Conservation (phyloP, 805 yeast genomes). For the Monosporozyma yasuniensis region DNA sequence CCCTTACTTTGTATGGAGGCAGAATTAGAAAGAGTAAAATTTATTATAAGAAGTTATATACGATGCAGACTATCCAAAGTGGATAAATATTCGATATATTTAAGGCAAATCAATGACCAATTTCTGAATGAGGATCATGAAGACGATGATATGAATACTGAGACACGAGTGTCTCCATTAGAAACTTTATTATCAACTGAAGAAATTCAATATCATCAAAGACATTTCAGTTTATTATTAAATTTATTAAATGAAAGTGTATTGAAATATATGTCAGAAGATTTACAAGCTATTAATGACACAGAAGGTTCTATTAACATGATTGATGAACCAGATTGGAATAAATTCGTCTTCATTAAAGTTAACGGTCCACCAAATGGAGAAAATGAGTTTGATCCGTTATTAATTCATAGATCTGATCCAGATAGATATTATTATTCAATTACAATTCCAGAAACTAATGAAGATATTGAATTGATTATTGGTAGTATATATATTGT, state of each 20-base stretch:
- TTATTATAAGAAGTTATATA: constrained; percentile 68
- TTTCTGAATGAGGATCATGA: constrained; percentile 7
- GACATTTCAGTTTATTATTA: constrained; percentile 55
- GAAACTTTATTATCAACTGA: constrained; percentile 39
- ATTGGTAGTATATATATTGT: constrained; percentile 67
- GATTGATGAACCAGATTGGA: constrained; percentile 71
- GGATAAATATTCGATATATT: constrained; percentile 56
- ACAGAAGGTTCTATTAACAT: constrained; percentile 56
- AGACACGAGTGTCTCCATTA: constrained; percentile 15
- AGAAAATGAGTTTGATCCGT: constrained; percentile 10
- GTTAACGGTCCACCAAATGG: constrained; percentile 17
- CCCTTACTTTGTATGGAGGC: constrained; percentile 81
- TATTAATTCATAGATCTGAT: constrained; percentile 34
- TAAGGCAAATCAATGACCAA: constrained; percentile 32
- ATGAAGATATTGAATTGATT: constrained; percentile 47
- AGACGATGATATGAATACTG: constrained; percentile 5
- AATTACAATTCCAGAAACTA: constrained; percentile 37
- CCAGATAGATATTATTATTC: constrained; percentile 29
- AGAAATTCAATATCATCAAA: constrained; percentile 59
- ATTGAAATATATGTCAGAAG: constrained; percentile 56
- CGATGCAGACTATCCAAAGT: constrained; percentile 70
- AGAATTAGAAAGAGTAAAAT: constrained; percentile 81
- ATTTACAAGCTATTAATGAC: constrained; percentile 68
- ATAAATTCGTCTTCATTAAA: constrained; percentile 64
- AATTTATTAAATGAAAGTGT: constrained; percentile 62